Conservation (phyloP, 2,329 filamentous ascomycete species). For the Davidsoniella virescens region DNA sequence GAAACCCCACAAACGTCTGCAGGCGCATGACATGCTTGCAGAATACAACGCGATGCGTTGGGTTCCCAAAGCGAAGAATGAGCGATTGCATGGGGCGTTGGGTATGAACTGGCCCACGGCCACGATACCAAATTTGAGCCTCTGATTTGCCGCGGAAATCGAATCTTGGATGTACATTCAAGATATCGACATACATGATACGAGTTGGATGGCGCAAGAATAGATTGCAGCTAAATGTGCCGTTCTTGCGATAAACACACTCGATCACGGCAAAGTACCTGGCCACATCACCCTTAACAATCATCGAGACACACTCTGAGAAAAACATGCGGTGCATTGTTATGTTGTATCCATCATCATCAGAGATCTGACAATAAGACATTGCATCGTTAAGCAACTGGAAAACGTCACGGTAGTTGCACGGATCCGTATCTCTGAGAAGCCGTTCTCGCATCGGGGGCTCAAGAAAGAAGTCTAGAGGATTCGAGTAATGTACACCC, state of each 20-base stretch:
- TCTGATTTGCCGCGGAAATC: neutral
- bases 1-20: too few species aligned
- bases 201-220: conserved; percentile 6
- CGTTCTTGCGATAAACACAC: conserved; percentile 5
- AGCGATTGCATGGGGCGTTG: neutral
- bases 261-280: conserved; percentile 4
- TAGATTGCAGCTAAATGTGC: neutral
- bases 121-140: conserved; percentile 1
- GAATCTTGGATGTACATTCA: neutral
- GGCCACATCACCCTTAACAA: conserved; percentile 1
- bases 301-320: neutral
- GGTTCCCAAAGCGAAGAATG: neutral
- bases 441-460: neutral
- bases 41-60: neutral
- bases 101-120: neutral
- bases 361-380: conserved; percentile 1
- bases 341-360: conserved; percentile 5
- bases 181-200: conserved; percentile 9
- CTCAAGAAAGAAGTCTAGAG: neutral
- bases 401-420: neutral
- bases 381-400: neutral
- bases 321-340: conserved; percentile 5
- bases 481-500: conserved; percentile 1
- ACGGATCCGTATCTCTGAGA: neutral
- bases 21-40: too few species aligned